A percentile compares a stretch with the other conserved stretches of the same genome.
These are phyloP conservation scores for Dactylellina sp. DNA, from an alignment of 2,329 filamentous ascomycete genomes.

Conservation along the genomic window DNA sequence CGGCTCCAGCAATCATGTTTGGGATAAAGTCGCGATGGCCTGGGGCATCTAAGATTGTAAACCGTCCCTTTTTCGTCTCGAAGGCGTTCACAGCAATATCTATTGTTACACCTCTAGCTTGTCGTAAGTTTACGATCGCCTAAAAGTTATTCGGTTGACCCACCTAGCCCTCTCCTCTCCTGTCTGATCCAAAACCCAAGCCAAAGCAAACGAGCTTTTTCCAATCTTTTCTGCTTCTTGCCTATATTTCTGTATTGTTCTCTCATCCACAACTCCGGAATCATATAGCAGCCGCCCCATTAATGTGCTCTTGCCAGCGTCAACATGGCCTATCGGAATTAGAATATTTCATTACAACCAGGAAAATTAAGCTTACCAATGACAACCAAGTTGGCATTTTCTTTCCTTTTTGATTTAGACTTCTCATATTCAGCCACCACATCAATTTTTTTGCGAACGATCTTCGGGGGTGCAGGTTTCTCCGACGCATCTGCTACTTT, in stretches of 20 bases:
- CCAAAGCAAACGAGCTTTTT: conserved; percentile 94
- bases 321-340: conserved; percentile 79
- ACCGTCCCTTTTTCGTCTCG: conserved; percentile 84
- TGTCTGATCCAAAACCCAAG: conserved; percentile 95
- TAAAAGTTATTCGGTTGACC: neutral
- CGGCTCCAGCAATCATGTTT: conserved; percentile 98
- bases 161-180: conserved; percentile 79
- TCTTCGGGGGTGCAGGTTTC: conserved; percentile 22
- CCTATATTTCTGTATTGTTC: conserved; percentile 86
- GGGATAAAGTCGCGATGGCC: conserved; percentile 96
- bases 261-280: conserved; percentile 85
- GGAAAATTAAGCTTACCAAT: conserved; percentile 73
- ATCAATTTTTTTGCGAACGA: conserved; percentile 77
- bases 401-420: conserved; percentile 74
- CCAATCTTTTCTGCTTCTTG: conserved; percentile 91
- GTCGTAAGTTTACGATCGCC: neutral
- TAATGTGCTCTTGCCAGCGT: conserved; percentile 95
- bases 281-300: conserved; percentile 96
- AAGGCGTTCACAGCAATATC: conserved; percentile 97
- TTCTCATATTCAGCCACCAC: conserved; percentile 84
- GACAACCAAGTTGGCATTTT: conserved; percentile 88
- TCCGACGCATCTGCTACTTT: conserved; percentile 28
- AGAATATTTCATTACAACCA: conserved; percentile 15
- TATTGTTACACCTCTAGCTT: conserved; percentile 84
- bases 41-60: conserved; percentile 94